These are phyloP conservation scores for Hypomyces perniciosus DNA, from an alignment of 2,329 filamentous ascomycete genomes.

Conservation along the genomic window DNA sequence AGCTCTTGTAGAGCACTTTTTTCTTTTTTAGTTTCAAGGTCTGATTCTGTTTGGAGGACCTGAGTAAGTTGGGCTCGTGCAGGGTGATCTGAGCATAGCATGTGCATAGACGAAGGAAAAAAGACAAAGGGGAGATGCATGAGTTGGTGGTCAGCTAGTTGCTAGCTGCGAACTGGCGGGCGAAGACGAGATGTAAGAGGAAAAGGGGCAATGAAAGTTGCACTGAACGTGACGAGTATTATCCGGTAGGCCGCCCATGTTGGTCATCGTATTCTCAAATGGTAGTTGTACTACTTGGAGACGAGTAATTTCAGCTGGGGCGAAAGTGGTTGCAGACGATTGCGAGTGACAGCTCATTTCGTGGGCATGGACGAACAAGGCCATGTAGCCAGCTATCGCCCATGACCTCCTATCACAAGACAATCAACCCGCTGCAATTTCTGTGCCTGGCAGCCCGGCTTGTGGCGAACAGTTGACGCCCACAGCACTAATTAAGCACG, in stretches of 20 bases:
- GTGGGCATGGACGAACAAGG: no score
- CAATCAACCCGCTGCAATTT: not conserved
- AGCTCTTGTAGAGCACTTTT: no score
- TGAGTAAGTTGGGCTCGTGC: no score
- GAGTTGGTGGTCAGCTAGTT: no score
- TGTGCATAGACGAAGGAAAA: no score
- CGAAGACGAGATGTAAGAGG: not conserved
- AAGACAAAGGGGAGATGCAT: no score
- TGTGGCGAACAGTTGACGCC: not conserved
- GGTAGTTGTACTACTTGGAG: no score
- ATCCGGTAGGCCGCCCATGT: slow-evolving; percentile 1
- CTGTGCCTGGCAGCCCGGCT: not conserved
- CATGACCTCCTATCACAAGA: not conserved
- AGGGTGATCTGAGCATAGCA: no score
- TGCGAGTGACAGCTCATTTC: not conserved
- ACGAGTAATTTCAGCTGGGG: not conserved
- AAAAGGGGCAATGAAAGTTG: not conserved
- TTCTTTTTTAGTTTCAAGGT: no score
- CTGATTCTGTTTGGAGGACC: no score
- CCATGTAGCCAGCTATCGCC: no score
- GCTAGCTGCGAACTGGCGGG: not conserved
- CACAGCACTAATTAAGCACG: not conserved
- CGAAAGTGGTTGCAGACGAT: not conserved
- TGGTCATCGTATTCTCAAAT: not conserved
- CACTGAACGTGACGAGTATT: not conserved